Percentiles rank a stretch among this genome's conserved stretches.
Conservation (phyloP, 495 filamentous ascomycete species). For the Aspergillus affinis region DNA sequence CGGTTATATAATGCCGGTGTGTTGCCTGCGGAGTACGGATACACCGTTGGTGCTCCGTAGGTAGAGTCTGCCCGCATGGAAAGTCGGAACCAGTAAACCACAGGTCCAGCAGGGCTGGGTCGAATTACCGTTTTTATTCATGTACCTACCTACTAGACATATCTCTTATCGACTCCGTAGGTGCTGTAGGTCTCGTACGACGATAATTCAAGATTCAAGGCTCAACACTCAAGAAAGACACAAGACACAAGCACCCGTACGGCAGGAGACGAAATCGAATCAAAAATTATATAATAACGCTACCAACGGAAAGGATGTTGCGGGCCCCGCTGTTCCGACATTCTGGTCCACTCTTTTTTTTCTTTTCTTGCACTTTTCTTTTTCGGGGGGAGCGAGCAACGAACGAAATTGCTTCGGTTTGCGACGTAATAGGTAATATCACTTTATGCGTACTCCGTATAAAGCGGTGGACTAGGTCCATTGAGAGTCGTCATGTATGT, state of each 20-base stretch:
- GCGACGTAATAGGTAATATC: neutral
- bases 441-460: too few species aligned
- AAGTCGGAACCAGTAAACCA: neutral
- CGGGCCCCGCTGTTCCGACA: slow-evolving; percentile 20
- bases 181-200: too few species aligned
- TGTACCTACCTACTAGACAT: too few species aligned
- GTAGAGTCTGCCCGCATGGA: neutral
- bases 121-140: neutral
- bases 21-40: neutral
- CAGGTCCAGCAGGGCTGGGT: neutral
- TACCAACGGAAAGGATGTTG: slow-evolving; percentile 6
- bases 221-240: too few species aligned
- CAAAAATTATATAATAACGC: slow-evolving; percentile 3
- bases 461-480: too few species aligned
- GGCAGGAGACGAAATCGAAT: neutral
- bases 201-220: neutral
- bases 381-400: slow-evolving; percentile 5
- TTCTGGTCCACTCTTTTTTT: slow-evolving; percentile 14
- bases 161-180: too few species aligned
- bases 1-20: neutral
- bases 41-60: neutral
- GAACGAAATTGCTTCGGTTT: slow-evolving; percentile 9
- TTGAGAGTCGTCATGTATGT: too few species aligned
- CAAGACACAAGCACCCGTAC: neutral
- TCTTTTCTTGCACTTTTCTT: neutral